Conservation (phyloP, 345 rosid species). For the Sapria himalayana region DNA sequence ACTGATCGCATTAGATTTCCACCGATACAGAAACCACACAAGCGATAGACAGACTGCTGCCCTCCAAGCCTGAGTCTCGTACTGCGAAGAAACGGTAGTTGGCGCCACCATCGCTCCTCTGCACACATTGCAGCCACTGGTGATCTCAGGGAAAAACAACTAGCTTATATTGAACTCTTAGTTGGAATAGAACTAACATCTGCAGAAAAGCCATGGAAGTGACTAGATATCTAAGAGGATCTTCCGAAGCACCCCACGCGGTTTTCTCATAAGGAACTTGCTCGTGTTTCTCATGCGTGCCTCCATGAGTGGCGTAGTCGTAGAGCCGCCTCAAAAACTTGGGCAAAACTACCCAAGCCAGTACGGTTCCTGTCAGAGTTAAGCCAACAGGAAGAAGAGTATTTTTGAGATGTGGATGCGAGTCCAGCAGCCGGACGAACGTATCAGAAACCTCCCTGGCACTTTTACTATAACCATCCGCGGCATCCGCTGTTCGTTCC, state of each 20-base stretch:
- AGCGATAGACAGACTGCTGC: conserved; percentile 62
- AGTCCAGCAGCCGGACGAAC: conserved; percentile 33
- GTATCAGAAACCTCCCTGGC: conserved; percentile 37
- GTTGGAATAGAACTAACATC: conserved; percentile 43
- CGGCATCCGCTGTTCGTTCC: conserved; percentile 22
- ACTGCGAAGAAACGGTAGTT: conserved; percentile 47
- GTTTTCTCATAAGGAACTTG: conserved; percentile 60
- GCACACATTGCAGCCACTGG: conserved; percentile 4
- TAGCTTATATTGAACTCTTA: conserved; percentile 2
- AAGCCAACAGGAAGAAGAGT: conserved; percentile 37
- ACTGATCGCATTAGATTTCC: conserved; percentile 57
- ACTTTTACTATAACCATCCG: conserved; percentile 27
- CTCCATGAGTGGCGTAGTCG: conserved; percentile 29
- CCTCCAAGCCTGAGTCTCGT: conserved; percentile 40
- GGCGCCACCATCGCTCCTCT: conserved; percentile 86
- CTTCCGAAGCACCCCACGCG: conserved; percentile 81
- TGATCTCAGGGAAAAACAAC: not conserved
- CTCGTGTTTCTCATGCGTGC: conserved; percentile 17
- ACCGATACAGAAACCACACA: conserved; percentile 74
- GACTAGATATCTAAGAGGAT: conserved; percentile 56
- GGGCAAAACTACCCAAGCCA: conserved; percentile 91
- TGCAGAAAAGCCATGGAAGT: conserved; percentile 72
- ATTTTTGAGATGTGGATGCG: conserved; percentile 42
- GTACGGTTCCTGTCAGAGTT: conserved; percentile 32
- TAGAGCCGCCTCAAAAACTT: conserved; percentile 53